These are phyloP conservation scores for Aspergillus leporis DNA, from an alignment of 495 filamentous ascomycete species.

Conservation along the genomic window DNA sequence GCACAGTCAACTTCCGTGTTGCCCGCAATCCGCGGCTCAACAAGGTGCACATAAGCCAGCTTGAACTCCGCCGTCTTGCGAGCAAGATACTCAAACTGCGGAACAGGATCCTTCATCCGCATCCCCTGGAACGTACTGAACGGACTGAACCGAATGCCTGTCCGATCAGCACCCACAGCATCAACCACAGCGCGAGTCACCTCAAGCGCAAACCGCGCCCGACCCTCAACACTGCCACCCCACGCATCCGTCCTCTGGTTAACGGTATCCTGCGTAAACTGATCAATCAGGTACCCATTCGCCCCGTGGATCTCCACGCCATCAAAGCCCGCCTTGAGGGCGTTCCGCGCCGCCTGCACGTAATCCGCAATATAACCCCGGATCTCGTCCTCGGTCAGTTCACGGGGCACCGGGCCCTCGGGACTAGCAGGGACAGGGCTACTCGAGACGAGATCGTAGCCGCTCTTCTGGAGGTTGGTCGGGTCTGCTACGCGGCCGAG, in stretches of 20 bases:
- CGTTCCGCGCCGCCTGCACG: slow-evolving; percentile 58
- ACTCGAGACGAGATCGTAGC: slow-evolving; percentile 12
- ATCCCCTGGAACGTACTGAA: slow-evolving; percentile 64
- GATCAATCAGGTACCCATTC: slow-evolving; percentile 75
- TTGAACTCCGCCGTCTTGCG: slow-evolving; percentile 43
- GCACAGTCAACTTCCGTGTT: slow-evolving; percentile 36
- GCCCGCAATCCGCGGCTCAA: slow-evolving; percentile 49
- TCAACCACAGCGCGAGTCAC: slow-evolving; percentile 56
- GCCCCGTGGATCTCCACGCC: slow-evolving; percentile 76
- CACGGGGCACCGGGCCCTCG: slow-evolving; percentile 36
- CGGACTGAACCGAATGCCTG: slow-evolving; percentile 60
- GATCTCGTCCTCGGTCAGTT: slow-evolving; percentile 59
- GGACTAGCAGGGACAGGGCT: slow-evolving; percentile 43
- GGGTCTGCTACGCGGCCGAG: slow-evolving; percentile 57
- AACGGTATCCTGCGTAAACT: slow-evolving; percentile 62
- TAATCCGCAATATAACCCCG: slow-evolving; percentile 54
- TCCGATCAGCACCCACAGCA: slow-evolving; percentile 59
- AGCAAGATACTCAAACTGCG: slow-evolving; percentile 60
- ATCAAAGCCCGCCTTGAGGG: slow-evolving; percentile 70
- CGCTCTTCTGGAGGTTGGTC: slow-evolving; percentile 34
- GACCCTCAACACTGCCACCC: slow-evolving; percentile 68
- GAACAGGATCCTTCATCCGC: slow-evolving; percentile 58
- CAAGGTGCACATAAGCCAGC: slow-evolving; percentile 64
- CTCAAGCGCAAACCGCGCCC: slow-evolving; percentile 61
- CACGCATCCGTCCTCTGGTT: slow-evolving; percentile 66